Conservation (phyloP, 306 rosid species). For the Lupinus albus region DNA sequence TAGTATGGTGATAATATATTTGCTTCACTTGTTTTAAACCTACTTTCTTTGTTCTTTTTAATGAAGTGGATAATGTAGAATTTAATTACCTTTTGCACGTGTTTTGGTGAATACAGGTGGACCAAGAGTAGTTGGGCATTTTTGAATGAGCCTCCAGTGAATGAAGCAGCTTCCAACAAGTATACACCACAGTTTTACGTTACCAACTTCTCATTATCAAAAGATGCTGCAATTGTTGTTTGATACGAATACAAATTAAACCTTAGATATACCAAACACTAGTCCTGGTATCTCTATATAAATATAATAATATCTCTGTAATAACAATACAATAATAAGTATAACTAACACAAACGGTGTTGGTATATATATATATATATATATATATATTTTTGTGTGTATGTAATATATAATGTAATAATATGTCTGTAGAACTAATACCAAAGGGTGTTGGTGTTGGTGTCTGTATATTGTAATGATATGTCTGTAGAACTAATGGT, state of each 20-base stretch:
- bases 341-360: no score
- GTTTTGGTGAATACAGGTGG: slow-evolving; percentile 64
- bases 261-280: background rate
- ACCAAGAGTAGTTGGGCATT: slow-evolving; percentile 84
- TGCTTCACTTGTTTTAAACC: background rate
- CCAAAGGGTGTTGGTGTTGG: no score
- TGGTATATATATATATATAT: no score
- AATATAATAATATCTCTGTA: background rate
- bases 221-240: slow-evolving; percentile 44
- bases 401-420: no score
- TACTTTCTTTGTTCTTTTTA: background rate
- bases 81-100: background rate
- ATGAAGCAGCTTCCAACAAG: slow-evolving; percentile 55
- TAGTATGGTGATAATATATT: background rate
- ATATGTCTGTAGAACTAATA: no score
- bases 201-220: slow-evolving; percentile 39
- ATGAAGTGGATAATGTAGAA: background rate
- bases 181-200: slow-evolving; percentile 66
- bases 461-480: no score
- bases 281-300: background rate
- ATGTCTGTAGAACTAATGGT: background rate
- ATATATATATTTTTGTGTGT: no score
- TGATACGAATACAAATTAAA: slow-evolving; percentile 3
- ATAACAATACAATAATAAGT: no score
- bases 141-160: slow-evolving; percentile 75